Conservation (phyloP, 352 stramenopile species). For the Phytophthora citrophthora region DNA sequence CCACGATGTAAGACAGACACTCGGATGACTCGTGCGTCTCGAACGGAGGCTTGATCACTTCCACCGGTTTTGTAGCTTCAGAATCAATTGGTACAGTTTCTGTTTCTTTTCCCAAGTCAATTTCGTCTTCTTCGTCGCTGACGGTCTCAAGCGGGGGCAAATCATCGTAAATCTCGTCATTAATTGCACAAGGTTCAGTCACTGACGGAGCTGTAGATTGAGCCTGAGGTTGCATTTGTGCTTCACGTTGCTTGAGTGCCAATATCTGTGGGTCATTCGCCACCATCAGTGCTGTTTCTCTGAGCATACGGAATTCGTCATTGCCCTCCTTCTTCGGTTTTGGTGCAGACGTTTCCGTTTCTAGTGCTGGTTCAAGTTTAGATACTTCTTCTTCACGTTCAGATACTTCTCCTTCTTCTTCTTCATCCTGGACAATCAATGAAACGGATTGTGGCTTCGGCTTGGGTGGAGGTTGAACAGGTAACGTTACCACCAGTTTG, state of each 20-base stretch:
- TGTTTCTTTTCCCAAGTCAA: conserved; percentile 12
- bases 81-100: neutral
- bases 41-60: conserved; percentile 35
- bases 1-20: conserved; percentile 62
- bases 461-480: conserved; percentile 63
- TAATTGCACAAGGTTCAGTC: conserved; percentile 24
- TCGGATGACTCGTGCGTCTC: conserved; percentile 48
- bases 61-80: neutral
- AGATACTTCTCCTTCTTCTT: conserved; percentile 34
- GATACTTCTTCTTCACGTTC: conserved; percentile 20
- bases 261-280: conserved; percentile 60
- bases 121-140: conserved; percentile 49
- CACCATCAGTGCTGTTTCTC: conserved; percentile 75
- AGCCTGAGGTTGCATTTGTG: neutral
- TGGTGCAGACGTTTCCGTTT: neutral
- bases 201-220: conserved; percentile 2
- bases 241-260: conserved; percentile 6
- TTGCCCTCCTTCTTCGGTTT: conserved; percentile 32
- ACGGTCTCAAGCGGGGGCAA: conserved; percentile 65
- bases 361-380: neutral
- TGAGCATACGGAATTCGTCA: conserved; percentile 61
- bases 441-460: conserved; percentile 31
- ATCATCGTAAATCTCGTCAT: conserved; percentile 41
- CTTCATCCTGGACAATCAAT: conserved; percentile 50
- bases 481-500: conserved; percentile 81